A percentile compares a stretch with the other conserved stretches of the same genome.
These are phyloP conservation scores for Teratosphaeria destructans DNA, from an alignment of 2,329 filamentous ascomycete genomes.

Conservation along the genomic window DNA sequence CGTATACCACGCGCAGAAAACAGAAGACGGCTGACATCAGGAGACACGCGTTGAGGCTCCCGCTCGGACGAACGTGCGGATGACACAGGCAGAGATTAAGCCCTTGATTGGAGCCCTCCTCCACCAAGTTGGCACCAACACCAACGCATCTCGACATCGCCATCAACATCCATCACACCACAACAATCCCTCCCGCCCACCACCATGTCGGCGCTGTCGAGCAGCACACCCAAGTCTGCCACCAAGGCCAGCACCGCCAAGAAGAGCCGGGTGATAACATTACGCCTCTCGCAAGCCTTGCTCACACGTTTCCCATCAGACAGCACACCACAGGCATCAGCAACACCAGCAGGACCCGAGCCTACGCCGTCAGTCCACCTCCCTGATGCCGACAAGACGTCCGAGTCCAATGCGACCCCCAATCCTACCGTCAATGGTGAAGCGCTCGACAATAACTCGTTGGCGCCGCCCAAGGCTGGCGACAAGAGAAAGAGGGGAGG, in stretches of 20 bases:
- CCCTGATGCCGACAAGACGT: constrained; percentile 29
- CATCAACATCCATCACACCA: constrained; percentile 1
- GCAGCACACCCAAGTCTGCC: constrained; percentile 13
- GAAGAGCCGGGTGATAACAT: constrained; percentile 20
- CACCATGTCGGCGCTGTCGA: constrained; percentile 9
- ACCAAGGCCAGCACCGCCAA: constrained; percentile 9
- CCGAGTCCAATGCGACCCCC: constrained; percentile 33
- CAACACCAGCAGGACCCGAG: constrained; percentile 24
- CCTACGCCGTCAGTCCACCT: constrained; percentile 23
- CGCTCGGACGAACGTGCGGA: not conserved
- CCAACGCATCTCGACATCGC: not conserved
- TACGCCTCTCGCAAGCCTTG: constrained; percentile 15
- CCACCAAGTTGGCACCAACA: not conserved
- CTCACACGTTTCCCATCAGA: constrained; percentile 24
- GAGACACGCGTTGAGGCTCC: not conserved
- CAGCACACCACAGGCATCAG: constrained; percentile 15
- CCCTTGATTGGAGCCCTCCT: not conserved
- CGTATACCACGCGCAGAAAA: not conserved
- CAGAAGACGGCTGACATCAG: not conserved
- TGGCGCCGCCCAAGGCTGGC: constrained; percentile 33
- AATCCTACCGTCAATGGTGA: constrained; percentile 24
- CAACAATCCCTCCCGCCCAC: not conserved
- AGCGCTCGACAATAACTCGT: constrained; percentile 27
- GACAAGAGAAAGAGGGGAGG: constrained; percentile 60
- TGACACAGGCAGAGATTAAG: not conserved